Base-by-base conservation (phyloP, 1,284 basidiomycete genomes). In the Hemileia vastatrix region DNA sequence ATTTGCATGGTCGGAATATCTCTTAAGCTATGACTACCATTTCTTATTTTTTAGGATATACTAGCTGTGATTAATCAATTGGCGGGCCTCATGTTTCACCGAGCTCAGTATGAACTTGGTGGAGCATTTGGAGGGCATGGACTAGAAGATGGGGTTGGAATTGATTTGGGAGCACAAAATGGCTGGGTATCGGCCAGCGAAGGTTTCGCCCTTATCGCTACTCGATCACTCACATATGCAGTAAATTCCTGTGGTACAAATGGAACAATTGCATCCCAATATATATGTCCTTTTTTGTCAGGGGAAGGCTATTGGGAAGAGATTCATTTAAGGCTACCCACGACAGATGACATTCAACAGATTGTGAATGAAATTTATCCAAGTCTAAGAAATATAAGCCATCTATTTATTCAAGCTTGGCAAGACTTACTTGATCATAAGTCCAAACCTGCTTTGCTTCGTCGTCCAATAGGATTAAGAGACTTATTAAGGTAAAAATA, bases 281-380 rank as follows among this genome's bases (percentile, higher is more conserved):
- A 68, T n/a, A 63, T 67, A 32, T 68, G 67, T 93, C 8, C 92
- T 90, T n/a, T n/a, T n/a, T n/a, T n/a, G n/a, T n/a, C n/a, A n/a
- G n/a, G 70, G 90, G 86, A 2, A 92, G 88, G 19, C 68, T 74
- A 76, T 55, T 76, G 73, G 72, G 66, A 67, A 36, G 68, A 73
- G 23, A 67, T 76, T 1, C n/a, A n/a, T n/a, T n/a, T n/a, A n/a
- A n/a, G n/a, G n/a, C n/a, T 84, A 0, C 88, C 87, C 0, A 80
- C 82, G 0, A 70, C 78, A 9, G 79, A 81, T 3, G 91, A 95
- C 66, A 79, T 94, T 27, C 78, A 79, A 6, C 77, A 77, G 27
- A 91, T 94, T 68, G 76, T 93, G 32, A 76, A 83, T 64, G 78
- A 81, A 1, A 82, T 83, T 64, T 93, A 87, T 72, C 81, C 83